These are phyloP conservation scores for Trypanosoma scelopori DNA, from an alignment of 208 protist species.

Conservation along the genomic window DNA sequence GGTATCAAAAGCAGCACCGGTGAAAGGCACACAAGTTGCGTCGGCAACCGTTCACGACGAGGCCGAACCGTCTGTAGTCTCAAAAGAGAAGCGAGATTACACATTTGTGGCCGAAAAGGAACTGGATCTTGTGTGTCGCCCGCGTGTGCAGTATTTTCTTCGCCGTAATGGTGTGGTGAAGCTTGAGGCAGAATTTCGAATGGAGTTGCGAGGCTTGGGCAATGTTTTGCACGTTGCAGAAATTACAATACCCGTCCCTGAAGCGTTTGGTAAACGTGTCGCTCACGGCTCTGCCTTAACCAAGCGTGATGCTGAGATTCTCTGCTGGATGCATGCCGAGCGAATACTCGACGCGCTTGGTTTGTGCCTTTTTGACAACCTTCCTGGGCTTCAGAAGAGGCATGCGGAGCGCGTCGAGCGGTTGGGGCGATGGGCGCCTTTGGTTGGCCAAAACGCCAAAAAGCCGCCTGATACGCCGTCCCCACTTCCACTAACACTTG, in stretches of 20 bases:
- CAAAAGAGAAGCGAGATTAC: constrained; percentile 33
- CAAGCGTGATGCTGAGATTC: constrained; percentile 80
- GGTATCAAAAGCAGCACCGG: constrained; percentile 12
- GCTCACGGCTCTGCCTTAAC: constrained; percentile 53
- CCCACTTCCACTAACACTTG: constrained; percentile 24
- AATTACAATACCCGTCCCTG: constrained; percentile 46
- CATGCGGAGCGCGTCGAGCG: constrained; percentile 49
- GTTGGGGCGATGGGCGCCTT: constrained; percentile 45
- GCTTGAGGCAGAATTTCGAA: constrained; percentile 31
- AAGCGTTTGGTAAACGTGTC: constrained; percentile 24
- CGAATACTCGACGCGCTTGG: constrained; percentile 65
- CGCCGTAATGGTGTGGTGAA: constrained; percentile 38
- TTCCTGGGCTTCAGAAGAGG: constrained; percentile 72
- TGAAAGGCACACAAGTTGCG: background rate
- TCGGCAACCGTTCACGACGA: background rate
- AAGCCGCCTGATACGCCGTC: constrained; percentile 28
- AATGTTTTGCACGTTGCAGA: constrained; percentile 50
- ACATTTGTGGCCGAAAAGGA: constrained; percentile 44
- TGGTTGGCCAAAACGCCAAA: constrained; percentile 5
- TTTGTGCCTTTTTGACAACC: constrained; percentile 80
- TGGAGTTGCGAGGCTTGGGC: constrained; percentile 32
- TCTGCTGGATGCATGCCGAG: constrained; percentile 91
- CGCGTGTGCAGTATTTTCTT: constrained; percentile 86
- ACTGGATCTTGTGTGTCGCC: constrained; percentile 63
- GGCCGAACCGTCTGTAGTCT: background rate